A percentile compares a stretch with the other conserved stretches of the same genome.
phyloP scores from a whole-genome alignment of 306 rosid genomes.

The Acmispon strigosus region DNA sequence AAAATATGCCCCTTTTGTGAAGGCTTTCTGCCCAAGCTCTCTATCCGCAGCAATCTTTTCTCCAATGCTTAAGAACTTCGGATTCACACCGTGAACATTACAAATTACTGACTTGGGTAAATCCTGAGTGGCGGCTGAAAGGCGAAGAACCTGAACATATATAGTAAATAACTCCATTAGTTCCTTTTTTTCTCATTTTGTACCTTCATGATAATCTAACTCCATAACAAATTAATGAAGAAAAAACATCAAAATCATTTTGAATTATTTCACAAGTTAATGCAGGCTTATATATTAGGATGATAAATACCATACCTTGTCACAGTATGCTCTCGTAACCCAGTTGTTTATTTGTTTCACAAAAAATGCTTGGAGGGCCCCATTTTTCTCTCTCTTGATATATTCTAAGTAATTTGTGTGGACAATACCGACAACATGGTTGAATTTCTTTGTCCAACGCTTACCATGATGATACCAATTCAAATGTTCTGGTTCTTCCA shows the following conservation, averaged over 20 bases:
- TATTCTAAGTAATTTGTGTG: constrained; percentile 95
- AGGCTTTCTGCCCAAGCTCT: constrained; percentile 69
- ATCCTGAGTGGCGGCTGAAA: constrained; percentile 93
- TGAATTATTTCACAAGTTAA: background rate
- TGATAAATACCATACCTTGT: constrained; percentile 52
- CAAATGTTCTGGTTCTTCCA: constrained; percentile 95
- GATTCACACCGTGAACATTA: constrained; percentile 97
- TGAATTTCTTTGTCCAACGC: constrained; percentile 90
- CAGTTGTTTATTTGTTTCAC: constrained; percentile 94
- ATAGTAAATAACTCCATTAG: background rate
- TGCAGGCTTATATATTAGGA: background rate
- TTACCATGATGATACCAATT: constrained; percentile 97
- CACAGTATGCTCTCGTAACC: constrained; percentile 83
- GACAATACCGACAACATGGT: constrained; percentile 90
- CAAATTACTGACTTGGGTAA: constrained; percentile 80
- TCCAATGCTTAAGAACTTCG: constrained; percentile 80
- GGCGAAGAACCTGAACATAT: constrained; percentile 79
- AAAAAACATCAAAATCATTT: background rate
- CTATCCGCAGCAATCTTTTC: constrained; percentile 64
- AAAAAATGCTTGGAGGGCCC: constrained; percentile 78
- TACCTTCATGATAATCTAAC: background rate
- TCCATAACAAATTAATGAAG: constrained; percentile 1
- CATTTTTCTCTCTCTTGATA: constrained; percentile 91
- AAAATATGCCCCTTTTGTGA: constrained; percentile 94
- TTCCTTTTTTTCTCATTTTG: background rate